A percentile compares a stretch with the other conserved stretches of the same genome.
Evolutionary conservation across 495 filamentous ascomycete species (phyloP).

Genomic region (Echria macrotheca): DNA sequence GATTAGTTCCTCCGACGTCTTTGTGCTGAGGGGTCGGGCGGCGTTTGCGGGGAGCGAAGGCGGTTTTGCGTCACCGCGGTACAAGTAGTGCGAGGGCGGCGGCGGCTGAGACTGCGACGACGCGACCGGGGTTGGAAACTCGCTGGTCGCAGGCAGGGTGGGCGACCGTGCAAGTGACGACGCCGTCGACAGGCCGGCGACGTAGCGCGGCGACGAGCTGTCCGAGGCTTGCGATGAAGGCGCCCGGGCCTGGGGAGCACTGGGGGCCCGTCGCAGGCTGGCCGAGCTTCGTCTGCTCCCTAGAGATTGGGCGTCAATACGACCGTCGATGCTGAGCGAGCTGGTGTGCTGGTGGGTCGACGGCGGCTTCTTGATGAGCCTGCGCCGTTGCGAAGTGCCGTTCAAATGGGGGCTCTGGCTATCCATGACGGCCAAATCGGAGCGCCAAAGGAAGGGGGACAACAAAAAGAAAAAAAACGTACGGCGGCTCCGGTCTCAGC

Average conservation of each 20-base stretch:
- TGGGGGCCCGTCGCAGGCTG: constrained; percentile 63
- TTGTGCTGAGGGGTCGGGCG: constrained; percentile 51
- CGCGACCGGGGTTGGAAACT: constrained; percentile 28
- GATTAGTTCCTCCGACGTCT: constrained; percentile 65
- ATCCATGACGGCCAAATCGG: constrained; percentile 31
- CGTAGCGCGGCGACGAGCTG: constrained; percentile 39
- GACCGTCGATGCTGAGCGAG: constrained; percentile 39
- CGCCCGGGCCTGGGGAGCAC: constrained; percentile 49
- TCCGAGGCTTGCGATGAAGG: constrained; percentile 37
- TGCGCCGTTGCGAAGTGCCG: constrained; percentile 43
- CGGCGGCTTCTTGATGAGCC: constrained; percentile 52
- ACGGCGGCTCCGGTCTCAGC: constrained; percentile 15
- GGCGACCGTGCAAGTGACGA: constrained; percentile 27
- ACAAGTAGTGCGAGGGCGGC: constrained; percentile 1
- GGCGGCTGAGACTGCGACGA: constrained; percentile 8
- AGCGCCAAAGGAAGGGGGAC: constrained; percentile 8
- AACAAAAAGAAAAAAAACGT: constrained; percentile 17
- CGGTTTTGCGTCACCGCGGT: constrained; percentile 10
- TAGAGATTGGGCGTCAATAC: constrained; percentile 48
- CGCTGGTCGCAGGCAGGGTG: constrained; percentile 25
- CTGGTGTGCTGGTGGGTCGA: constrained; percentile 35
- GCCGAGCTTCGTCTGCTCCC: constrained; percentile 51
- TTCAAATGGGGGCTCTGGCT: constrained; percentile 29
- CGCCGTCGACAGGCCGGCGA: constrained; percentile 23
- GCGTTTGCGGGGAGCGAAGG: constrained; percentile 22